phyloP scores from a whole-genome alignment of 2,329 filamentous ascomycete species.

The Neoascochyta sp. region DNA sequence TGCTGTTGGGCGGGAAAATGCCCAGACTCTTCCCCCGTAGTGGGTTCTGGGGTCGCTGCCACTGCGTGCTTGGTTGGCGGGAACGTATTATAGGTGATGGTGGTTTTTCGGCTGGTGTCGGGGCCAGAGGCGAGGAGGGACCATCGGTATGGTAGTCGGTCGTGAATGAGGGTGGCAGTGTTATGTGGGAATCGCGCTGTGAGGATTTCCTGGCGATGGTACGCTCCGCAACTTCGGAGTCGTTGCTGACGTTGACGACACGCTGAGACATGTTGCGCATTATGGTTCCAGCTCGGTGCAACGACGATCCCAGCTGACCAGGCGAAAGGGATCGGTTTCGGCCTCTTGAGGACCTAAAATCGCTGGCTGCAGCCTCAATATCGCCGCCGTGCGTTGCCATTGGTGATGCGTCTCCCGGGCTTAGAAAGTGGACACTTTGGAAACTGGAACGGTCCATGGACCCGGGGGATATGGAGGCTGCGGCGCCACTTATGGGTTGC shows the following conservation, averaged over 20 bases:
- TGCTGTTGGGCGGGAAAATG: conserved; percentile 75
- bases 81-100: conserved; percentile 28
- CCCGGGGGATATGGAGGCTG: conserved; percentile 33
- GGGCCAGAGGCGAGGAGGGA: conserved; percentile 26
- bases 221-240: conserved; percentile 76
- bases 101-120: conserved; percentile 38
- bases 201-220: conserved; percentile 61
- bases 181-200: conserved; percentile 52
- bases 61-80: conserved; percentile 40
- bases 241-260: conserved; percentile 95
- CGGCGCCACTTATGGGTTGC: conserved; percentile 54
- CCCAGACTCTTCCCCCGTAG: conserved; percentile 82
- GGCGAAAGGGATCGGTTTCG: conserved; percentile 50
- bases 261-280: conserved; percentile 82
- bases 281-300: conserved; percentile 50
- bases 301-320: conserved; percentile 43
- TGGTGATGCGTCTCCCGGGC: conserved; percentile 40
- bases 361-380: conserved; percentile 51
- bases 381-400: conserved; percentile 59
- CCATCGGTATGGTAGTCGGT: conserved; percentile 47
- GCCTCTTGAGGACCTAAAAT: conserved; percentile 37
- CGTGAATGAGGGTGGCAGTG: conserved; percentile 52
- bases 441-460: conserved; percentile 47
- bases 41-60: conserved; percentile 59
- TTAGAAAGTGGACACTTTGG: conserved; percentile 54